Evolutionary conservation across 208 protist species (phyloP), one percentile per base, ranked within the genome.

Genomic region (Polymyxa betae): DNA sequence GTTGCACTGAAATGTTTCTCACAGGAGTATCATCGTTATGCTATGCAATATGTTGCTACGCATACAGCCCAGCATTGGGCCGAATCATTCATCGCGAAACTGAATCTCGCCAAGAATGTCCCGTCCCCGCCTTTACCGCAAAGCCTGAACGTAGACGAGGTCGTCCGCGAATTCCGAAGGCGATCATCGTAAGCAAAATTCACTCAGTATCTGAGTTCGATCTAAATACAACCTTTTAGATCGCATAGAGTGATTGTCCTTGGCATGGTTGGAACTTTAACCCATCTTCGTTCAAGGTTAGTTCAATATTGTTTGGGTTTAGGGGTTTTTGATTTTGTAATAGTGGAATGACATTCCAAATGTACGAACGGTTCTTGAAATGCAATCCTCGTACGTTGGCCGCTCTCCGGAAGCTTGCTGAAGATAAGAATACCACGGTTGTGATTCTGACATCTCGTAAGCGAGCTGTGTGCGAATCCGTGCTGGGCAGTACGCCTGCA

Each of bases 1-100:
- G n/a, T n/a, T n/a, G n/a, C n/a, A n/a, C n/a, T n/a, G n/a, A n/a
- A n/a, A n/a, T n/a, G 5, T 20, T 40, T 20, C 35, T 5, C 5
- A 20, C n/a, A n/a, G n/a, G 52, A 52, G 41, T 16, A 24, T 0
- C 88, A 92, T 38, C 16, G 12, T 45, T 29, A 60, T 54, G 78
- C 38, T 29, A 32, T 64, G 29, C 44, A 87, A 24, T 90, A 44
- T 45, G 41, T 92, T 35, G 40, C 0, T 20, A 10, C 68, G 10
- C 32, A 40, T 45, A 87, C 89, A 20, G 38, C 64, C 35, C 91
- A 91, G 66, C 12, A 1, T 68, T 92, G 91, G 91, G 72, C 77
- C 12, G 45, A 72, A 12, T 32, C 45, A 38, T 46, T 91, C 45
- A 40, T 91, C 44, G 60, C 45, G 45, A 29, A 38, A n/a, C 89